Percentiles rank a stretch among this genome's conserved stretches.
Evolutionary conservation across 495 filamentous ascomycete genomes (phyloP).

Genomic region (Penicillium salamii): DNA sequence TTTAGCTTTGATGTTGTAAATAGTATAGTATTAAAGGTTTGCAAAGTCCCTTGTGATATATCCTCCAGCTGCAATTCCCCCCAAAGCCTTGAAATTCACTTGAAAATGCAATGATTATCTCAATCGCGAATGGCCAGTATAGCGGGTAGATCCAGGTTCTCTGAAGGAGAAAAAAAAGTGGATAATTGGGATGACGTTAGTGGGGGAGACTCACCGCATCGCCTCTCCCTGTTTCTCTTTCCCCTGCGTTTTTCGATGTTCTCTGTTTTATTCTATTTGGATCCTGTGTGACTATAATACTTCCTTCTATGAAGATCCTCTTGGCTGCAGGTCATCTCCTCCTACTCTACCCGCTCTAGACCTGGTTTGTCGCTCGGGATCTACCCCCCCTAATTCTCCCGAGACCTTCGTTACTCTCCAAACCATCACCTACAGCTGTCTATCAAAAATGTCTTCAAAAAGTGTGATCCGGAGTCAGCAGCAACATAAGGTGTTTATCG

Average conservation of each 20-base stretch:
- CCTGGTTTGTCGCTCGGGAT: conserved; percentile 14
- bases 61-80: too few species aligned
- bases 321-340: neutral
- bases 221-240: conserved; percentile 6
- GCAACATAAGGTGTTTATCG: conserved; percentile 29
- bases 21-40: too few species aligned
- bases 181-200: conserved; percentile 10
- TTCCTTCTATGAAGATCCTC: neutral
- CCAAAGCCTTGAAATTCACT: too few species aligned
- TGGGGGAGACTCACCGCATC: conserved; percentile 12
- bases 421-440: neutral
- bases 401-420: conserved; percentile 6
- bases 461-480: conserved; percentile 18
- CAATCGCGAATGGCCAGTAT: too few species aligned
- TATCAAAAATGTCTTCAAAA: conserved; percentile 19
- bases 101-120: too few species aligned
- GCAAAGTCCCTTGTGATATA: too few species aligned
- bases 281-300: too few species aligned
- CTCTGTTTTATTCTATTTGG: too few species aligned
- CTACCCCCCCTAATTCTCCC: conserved; percentile 25
- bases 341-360: neutral
- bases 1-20: too few species aligned
- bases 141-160: neutral
- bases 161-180: neutral
- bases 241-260: neutral